Percentiles rank a stretch among this genome's conserved stretches.
Evolutionary conservation across 108 stramenopile genomes (phyloP).

Genomic region (Skeletonema tropicum): DNA sequence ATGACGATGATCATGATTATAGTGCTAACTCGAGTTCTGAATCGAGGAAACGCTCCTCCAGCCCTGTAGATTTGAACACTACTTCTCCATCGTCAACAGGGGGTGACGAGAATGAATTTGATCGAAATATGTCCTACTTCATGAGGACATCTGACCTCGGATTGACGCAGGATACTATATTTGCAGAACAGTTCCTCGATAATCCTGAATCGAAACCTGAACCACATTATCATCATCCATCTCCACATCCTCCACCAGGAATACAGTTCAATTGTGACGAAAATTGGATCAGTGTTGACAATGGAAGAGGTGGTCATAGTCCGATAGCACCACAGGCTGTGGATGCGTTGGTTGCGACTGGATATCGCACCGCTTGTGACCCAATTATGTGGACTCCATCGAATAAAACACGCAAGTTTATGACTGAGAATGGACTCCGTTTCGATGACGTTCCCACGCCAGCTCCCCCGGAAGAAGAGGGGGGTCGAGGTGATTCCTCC

Average conservation of each 20-base stretch:
- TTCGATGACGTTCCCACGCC: conserved; percentile 45
- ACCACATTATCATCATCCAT: conserved; percentile 52
- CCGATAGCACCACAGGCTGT: conserved; percentile 55
- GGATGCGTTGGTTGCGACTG: conserved; percentile 43
- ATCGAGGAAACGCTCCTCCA: too few species aligned
- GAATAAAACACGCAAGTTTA: conserved; percentile 36
- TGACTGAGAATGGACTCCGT: conserved; percentile 44
- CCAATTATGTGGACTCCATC: conserved; percentile 57
- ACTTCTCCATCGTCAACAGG: not conserved
- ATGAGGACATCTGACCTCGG: conserved; percentile 50
- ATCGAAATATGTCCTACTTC: conserved; percentile 32
- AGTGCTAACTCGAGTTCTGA: not conserved
- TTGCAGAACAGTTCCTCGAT: conserved; percentile 43
- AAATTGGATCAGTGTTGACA: conserved; percentile 46
- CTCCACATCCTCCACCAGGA: conserved; percentile 46
- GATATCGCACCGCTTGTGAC: conserved; percentile 35
- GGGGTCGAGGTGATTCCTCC: conserved; percentile 30
- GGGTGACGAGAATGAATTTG: conserved; percentile 8
- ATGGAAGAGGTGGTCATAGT: conserved; percentile 37
- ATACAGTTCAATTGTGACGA: conserved; percentile 42
- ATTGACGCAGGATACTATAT: conserved; percentile 43
- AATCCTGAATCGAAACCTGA: conserved; percentile 32
- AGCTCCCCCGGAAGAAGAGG: conserved; percentile 41
- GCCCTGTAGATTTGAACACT: not conserved
- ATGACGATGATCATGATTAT: not conserved